These are phyloP conservation scores for Sporothrix humicola DNA, from an alignment of 2,329 filamentous ascomycete genomes.

Conservation along the genomic window DNA sequence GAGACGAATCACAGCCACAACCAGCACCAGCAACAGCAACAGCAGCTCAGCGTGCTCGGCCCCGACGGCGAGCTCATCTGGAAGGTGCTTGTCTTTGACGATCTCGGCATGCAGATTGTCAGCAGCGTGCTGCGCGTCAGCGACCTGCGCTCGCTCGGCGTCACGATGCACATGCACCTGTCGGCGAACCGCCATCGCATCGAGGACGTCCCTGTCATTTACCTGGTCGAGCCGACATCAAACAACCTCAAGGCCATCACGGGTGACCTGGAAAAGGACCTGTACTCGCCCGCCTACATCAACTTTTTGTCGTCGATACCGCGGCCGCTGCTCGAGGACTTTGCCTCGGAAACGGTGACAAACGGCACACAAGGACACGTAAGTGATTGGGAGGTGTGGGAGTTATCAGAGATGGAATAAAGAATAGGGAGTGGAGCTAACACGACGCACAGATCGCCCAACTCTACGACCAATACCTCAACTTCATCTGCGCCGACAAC, in stretches of 20 bases:
- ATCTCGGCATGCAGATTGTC: conserved; percentile 89
- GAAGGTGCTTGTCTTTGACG: conserved; percentile 97
- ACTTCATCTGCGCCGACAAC: conserved; percentile 94
- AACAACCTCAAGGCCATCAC: conserved; percentile 84
- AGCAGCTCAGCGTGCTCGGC: conserved; percentile 77
- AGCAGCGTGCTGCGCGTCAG: conserved; percentile 94
- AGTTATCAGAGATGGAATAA: no score
- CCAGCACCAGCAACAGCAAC: conserved; percentile 56
- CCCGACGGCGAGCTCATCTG: conserved; percentile 91
- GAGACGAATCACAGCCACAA: conserved; percentile 62
- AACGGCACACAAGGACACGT: conserved; percentile 76
- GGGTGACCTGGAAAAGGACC: conserved; percentile 79
- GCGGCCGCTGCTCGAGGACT: conserved; percentile 88
- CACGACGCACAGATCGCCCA: conserved; percentile 71
- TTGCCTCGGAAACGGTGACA: conserved; percentile 83
- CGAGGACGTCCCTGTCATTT: conserved; percentile 94
- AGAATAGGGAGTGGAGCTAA: background rate
- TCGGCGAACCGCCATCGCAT: conserved; percentile 83
- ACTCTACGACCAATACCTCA: conserved; percentile 94
- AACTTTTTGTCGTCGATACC: conserved; percentile 97
- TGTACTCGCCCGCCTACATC: conserved; percentile 93
- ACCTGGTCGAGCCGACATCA: conserved; percentile 87
- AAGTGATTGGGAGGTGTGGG: background rate
- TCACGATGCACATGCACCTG: conserved; percentile 94
- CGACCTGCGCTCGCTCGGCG: conserved; percentile 90